phyloP scores from a whole-genome alignment of 176 grass and related monocot species.

The Carex scoparia region DNA sequence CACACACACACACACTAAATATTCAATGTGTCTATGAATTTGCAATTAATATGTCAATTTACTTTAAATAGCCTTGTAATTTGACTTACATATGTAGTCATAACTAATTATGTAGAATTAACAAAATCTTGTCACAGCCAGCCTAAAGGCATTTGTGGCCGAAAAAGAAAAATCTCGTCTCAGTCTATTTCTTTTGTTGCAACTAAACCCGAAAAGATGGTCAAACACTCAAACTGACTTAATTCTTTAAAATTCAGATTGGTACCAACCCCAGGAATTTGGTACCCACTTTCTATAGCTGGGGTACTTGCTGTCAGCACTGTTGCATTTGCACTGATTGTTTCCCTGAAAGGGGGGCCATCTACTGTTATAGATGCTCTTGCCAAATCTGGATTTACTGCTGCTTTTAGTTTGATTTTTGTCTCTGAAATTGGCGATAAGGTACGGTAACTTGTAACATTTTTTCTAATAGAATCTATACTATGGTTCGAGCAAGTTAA shows the following conservation, averaged over 20 bases:
- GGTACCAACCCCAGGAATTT: constrained; percentile 33
- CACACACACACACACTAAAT: too few relatives aligned
- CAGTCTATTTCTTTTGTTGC: not conserved
- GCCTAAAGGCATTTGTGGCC: too few relatives aligned
- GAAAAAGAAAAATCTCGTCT: too few relatives aligned
- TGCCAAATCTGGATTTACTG: constrained; percentile 92
- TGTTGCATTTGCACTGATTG: constrained; percentile 47
- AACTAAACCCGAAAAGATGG: not conserved
- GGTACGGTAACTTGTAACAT: constrained; percentile 34
- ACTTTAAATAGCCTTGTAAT: too few relatives aligned
- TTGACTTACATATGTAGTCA: too few relatives aligned
- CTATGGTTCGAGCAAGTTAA: not conserved
- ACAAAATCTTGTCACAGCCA: too few relatives aligned
- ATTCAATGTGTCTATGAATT: too few relatives aligned
- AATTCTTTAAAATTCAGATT: not conserved
- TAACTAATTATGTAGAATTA: too few relatives aligned
- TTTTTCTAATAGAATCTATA: not conserved
- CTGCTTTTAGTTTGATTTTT: constrained; percentile 86
- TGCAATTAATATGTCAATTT: too few relatives aligned
- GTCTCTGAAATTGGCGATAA: constrained; percentile 98
- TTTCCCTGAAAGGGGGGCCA: constrained; percentile 66
- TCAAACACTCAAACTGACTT: not conserved
- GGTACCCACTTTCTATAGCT: constrained; percentile 50
- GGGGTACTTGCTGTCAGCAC: constrained; percentile 44
- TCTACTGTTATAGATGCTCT: constrained; percentile 54